phyloP scores from a whole-genome alignment of 2,329 filamentous ascomycete species.

The Penicillium sp. region DNA sequence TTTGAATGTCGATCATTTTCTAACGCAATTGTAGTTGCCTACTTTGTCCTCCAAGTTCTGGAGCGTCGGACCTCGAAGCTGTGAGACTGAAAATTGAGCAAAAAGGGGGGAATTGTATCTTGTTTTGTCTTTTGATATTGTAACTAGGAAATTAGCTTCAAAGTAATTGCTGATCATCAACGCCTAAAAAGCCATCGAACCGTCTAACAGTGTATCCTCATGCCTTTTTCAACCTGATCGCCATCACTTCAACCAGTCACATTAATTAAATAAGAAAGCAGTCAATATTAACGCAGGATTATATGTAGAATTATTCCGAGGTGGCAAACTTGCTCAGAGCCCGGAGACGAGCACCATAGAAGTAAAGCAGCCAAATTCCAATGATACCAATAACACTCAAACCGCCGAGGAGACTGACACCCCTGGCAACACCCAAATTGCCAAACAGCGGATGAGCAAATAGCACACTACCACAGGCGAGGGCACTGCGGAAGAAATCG shows the following conservation, averaged over 20 bases:
- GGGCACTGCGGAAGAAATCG: constrained; percentile 35
- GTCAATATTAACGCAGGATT: neutral
- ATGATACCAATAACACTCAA: constrained; percentile 40
- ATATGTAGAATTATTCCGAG: constrained; percentile 7
- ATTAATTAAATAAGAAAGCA: neutral
- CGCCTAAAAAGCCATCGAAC: neutral
- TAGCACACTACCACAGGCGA: constrained; percentile 33
- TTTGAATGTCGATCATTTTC: neutral
- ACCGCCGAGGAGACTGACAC: constrained; percentile 42
- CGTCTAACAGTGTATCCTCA: neutral
- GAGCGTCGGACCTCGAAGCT: constrained; percentile 40
- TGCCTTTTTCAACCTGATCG: neutral
- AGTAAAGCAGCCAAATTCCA: constrained; percentile 39
- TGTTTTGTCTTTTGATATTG: neutral
- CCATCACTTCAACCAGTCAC: neutral
- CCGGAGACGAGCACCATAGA: constrained; percentile 35
- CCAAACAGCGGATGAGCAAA: constrained; percentile 39
- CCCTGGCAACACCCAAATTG: constrained; percentile 38
- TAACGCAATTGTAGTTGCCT: constrained; percentile 35
- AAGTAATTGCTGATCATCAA: constrained; percentile 4
- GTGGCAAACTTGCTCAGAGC: constrained; percentile 37
- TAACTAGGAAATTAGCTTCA: constrained; percentile 5
- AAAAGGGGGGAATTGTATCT: neutral
- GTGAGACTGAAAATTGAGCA: constrained; percentile 18
- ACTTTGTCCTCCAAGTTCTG: constrained; percentile 37